Percentiles rank a stretch among this genome's conserved stretches.
phyloP scores from a whole-genome alignment of 176 grass and related monocot genomes.

The Elaeis guineensis region DNA sequence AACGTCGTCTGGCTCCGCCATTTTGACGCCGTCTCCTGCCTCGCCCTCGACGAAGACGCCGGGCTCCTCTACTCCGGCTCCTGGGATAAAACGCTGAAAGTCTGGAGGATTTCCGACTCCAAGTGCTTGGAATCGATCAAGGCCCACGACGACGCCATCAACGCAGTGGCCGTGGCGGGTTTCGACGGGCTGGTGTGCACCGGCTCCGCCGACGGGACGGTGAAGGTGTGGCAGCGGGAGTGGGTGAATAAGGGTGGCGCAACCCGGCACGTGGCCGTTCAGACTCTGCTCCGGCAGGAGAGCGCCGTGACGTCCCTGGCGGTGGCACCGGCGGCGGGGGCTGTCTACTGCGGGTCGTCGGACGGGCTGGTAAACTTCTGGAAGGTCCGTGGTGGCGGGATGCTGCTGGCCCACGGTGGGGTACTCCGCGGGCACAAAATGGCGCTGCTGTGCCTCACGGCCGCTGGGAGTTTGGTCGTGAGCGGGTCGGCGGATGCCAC shows the following conservation, averaged over 20 bases:
- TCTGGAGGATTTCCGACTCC: constrained; percentile 15
- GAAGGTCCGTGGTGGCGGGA: constrained; percentile 2
- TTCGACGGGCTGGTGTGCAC: constrained; percentile 37
- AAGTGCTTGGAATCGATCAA: constrained; percentile 16
- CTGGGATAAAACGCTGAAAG: constrained; percentile 11
- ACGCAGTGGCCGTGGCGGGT: constrained; percentile 23
- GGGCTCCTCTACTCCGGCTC: constrained; percentile 11
- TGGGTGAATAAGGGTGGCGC: neutral
- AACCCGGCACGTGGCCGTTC: too few species aligned
- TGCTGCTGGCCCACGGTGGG: neutral
- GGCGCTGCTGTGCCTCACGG: constrained; percentile 56
- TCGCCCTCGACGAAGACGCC: constrained; percentile 15
- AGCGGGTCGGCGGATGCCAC: constrained; percentile 59
- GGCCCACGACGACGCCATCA: constrained; percentile 20
- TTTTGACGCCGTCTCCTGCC: constrained; percentile 17
- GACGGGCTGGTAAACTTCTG: constrained; percentile 43
- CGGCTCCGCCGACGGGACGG: constrained; percentile 42
- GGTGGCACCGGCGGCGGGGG: too few species aligned
- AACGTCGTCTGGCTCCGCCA: constrained; percentile 13
- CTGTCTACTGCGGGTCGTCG: constrained; percentile 49
- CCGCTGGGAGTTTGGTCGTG: constrained; percentile 29
- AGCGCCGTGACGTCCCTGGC: too few species aligned
- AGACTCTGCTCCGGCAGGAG: too few species aligned
- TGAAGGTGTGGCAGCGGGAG: constrained; percentile 48
- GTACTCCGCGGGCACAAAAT: constrained; percentile 25